Conservation (phyloP, 2,329 filamentous ascomycete species). For the Apiospora kogelbergensis region DNA sequence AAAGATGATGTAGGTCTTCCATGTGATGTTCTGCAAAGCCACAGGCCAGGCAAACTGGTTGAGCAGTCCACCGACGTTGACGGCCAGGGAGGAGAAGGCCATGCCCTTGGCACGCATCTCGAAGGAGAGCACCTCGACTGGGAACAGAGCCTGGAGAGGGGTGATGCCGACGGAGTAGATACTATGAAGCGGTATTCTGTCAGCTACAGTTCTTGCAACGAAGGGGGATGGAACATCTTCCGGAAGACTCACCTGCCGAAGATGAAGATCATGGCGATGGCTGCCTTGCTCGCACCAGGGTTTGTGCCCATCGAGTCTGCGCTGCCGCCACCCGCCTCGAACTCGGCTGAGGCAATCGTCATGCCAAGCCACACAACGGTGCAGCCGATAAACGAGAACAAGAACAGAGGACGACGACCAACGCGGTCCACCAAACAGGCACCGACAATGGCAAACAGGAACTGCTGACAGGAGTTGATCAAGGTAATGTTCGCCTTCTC, state of each 20-base stretch:
- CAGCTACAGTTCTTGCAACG: neutral
- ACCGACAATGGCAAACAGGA: conserved; percentile 48
- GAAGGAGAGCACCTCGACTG: conserved; percentile 46
- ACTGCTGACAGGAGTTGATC: conserved; percentile 50
- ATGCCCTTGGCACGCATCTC: conserved; percentile 50
- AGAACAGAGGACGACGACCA: conserved; percentile 52
- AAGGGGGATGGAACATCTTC: too few species aligned
- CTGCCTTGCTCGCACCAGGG: conserved; percentile 41
- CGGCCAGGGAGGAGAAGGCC: conserved; percentile 42
- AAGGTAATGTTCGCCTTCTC: conserved; percentile 50
- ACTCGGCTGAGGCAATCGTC: conserved; percentile 44
- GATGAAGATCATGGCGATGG: conserved; percentile 54
- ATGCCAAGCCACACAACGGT: conserved; percentile 52
- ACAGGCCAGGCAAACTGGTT: conserved; percentile 45
- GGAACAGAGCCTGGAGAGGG: conserved; percentile 41
- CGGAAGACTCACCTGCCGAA: conserved; percentile 32
- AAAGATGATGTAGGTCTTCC: conserved; percentile 52
- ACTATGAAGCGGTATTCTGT: conserved; percentile 30
- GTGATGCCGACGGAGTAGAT: conserved; percentile 44
- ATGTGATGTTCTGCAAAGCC: conserved; percentile 45
- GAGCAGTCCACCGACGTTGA: conserved; percentile 43
- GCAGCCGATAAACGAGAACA: conserved; percentile 49
- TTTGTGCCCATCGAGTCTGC: conserved; percentile 29
- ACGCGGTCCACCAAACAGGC: conserved; percentile 48
- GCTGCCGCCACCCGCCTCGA: conserved; percentile 30